A percentile compares a stretch with the other conserved stretches of the same genome.
Conservation (phyloP, 257 asterid genomes). For the Linderniella brevidens region DNA sequence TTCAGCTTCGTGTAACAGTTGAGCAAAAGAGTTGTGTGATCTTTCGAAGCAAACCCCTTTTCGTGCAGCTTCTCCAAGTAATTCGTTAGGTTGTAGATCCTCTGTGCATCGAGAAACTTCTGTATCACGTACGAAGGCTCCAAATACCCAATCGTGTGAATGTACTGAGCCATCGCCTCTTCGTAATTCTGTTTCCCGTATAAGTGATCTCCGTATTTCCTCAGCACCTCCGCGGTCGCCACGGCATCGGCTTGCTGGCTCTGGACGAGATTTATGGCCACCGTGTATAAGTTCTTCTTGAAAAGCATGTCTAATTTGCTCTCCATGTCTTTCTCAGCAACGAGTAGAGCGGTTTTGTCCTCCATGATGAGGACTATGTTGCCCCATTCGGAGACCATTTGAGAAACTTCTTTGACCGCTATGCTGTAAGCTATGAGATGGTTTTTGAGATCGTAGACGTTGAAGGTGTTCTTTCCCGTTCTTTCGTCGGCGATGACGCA, state of each 20-base stretch:
- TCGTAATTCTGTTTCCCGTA: slow-evolving; percentile 74
- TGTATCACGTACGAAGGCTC: slow-evolving; percentile 95
- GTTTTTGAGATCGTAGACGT: slow-evolving; percentile 81
- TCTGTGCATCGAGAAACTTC: slow-evolving; percentile 92
- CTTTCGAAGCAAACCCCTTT: slow-evolving; percentile 88
- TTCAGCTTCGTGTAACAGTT: slow-evolving; percentile 92
- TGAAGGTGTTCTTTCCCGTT: slow-evolving; percentile 58
- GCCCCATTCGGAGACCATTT: slow-evolving; percentile 98
- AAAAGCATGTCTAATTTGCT: slow-evolving; percentile 94
- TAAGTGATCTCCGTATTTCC: slow-evolving; percentile 91
- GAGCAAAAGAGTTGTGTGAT: slow-evolving; percentile 86
- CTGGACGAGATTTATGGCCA: slow-evolving; percentile 86
- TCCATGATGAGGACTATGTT: slow-evolving; percentile 67
- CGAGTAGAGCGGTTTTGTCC: slow-evolving; percentile 62
- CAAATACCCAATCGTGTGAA: slow-evolving; percentile 76
- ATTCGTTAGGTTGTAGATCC: slow-evolving; percentile 80
- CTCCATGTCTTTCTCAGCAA: slow-evolving; percentile 97
- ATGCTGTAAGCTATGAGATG: slow-evolving; percentile 75
- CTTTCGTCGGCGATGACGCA: slow-evolving; percentile 78
- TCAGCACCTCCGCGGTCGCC: slow-evolving; percentile 88
- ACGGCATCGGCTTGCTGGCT: slow-evolving; percentile 96
- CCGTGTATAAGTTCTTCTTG: slow-evolving; percentile 84
- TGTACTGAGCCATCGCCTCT: slow-evolving; percentile 89
- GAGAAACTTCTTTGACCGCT: slow-evolving; percentile 62
- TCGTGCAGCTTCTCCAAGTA: slow-evolving; percentile 93